Evolutionary conservation across 2,329 filamentous ascomycete species (phyloP).

Genomic region (Fusarium papillatum): DNA sequence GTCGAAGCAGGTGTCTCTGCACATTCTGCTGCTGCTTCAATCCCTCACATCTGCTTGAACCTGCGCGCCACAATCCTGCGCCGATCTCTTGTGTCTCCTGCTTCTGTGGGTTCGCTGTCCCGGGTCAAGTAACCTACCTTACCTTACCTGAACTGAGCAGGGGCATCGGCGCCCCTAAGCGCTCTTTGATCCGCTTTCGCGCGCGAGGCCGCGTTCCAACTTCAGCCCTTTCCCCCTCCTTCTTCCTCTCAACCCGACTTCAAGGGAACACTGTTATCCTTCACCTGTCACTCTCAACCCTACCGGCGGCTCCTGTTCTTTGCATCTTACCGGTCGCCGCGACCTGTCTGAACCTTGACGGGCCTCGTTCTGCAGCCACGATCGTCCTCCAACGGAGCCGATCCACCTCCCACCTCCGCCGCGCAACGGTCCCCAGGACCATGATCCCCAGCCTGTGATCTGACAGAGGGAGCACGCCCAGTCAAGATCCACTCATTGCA

Average conservation of each 20-base stretch:
- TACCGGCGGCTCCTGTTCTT: neutral
- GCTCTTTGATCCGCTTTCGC: slow-evolving; percentile 43
- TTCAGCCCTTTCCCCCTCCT: slow-evolving; percentile 43
- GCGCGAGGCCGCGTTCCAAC: slow-evolving; percentile 42
- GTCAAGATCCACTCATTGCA: slow-evolving; percentile 44
- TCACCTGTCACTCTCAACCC: slow-evolving; percentile 13
- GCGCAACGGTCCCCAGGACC: slow-evolving; percentile 41
- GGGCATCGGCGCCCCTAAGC: slow-evolving; percentile 39
- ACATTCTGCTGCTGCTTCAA: slow-evolving; percentile 1
- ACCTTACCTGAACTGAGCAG: slow-evolving; percentile 33
- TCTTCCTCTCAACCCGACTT: slow-evolving; percentile 29
- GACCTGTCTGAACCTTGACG: slow-evolving; percentile 20
- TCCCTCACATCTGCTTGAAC: slow-evolving; percentile 11
- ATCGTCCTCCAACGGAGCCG: slow-evolving; percentile 27
- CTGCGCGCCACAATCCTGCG: slow-evolving; percentile 35
- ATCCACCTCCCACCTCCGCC: slow-evolving; percentile 32
- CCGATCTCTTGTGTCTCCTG: slow-evolving; percentile 18
- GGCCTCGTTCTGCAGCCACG: slow-evolving; percentile 30
- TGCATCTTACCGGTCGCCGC: slow-evolving; percentile 15
- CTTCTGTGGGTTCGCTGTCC: slow-evolving; percentile 26
- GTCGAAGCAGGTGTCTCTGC: too few species aligned
- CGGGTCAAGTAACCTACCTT: slow-evolving; percentile 24
- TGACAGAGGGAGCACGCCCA: slow-evolving; percentile 43
- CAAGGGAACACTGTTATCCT: slow-evolving; percentile 30
- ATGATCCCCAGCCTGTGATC: slow-evolving; percentile 50